A percentile compares a stretch with the other conserved stretches of the same genome.
phyloP scores from a whole-genome alignment of 2,329 filamentous ascomycete genomes.

The Periconia sp. region DNA sequence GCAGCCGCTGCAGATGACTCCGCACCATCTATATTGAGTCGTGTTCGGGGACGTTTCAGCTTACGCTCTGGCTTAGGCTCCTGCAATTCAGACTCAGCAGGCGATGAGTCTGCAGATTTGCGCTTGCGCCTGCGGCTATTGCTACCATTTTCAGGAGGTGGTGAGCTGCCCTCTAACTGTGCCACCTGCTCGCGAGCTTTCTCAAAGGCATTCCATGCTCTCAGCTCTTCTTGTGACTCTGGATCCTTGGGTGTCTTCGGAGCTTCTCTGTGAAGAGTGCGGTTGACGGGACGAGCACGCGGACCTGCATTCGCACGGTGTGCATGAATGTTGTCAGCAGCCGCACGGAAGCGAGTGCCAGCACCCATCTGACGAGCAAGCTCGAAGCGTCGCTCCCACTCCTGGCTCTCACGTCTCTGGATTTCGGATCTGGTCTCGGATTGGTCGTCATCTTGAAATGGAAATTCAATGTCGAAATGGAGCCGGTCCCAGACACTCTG shows the following conservation, averaged over 20 bases:
- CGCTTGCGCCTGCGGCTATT: conserved; percentile 70
- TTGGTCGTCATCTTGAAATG: conserved; percentile 73
- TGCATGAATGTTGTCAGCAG: conserved; percentile 65
- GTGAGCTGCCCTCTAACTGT: conserved; percentile 27
- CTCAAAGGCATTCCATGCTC: conserved; percentile 90
- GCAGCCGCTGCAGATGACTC: conserved; percentile 46
- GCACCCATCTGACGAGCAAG: conserved; percentile 83
- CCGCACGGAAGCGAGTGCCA: conserved; percentile 72
- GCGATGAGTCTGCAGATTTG: conserved; percentile 77
- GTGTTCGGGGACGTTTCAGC: conserved; percentile 84
- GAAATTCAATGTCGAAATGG: conserved; percentile 81
- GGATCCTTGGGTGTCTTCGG: conserved; percentile 61
- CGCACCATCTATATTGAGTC: conserved; percentile 64
- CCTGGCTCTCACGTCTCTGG: conserved; percentile 64
- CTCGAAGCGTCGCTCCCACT: conserved; percentile 83
- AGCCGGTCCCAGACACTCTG: conserved; percentile 83
- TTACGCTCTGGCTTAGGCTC: conserved; percentile 75
- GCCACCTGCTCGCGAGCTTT: conserved; percentile 71
- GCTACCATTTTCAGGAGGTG: conserved; percentile 25
- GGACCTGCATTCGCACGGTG: conserved; percentile 27
- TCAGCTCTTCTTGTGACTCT: conserved; percentile 79
- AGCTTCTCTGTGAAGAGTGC: conserved; percentile 38
- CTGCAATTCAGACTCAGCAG: conserved; percentile 66
- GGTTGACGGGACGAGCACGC: conserved; percentile 50
- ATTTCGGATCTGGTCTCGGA: conserved; percentile 63